Base-by-base conservation (phyloP, 2,329 filamentous ascomycete genomes). In the Tympanopsis confertula region DNA sequence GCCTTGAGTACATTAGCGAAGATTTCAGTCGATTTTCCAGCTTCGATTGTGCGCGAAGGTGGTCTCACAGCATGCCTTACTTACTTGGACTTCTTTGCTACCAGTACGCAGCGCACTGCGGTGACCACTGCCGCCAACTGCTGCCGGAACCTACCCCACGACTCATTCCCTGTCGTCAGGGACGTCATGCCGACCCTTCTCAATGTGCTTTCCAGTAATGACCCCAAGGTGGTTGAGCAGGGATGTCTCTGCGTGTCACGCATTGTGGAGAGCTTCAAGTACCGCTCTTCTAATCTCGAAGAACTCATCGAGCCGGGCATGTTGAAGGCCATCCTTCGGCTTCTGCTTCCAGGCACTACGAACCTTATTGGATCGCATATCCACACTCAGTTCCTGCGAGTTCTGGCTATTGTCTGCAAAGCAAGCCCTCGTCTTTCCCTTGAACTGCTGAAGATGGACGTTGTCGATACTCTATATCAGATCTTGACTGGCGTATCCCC, bases 101-200 rank as follows among this genome's bases (percentile, higher is more conserved):
- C 91, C 0, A 91, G 89, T 57, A 96, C 91, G 2, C 91, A 98
- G 59, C 78, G 91, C 46, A 95, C 89, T 13, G 91, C 91, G 5
- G 91, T 98, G 5, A 96, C 88, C 3, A 98, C 89, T 12, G 91
- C 93, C 7, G 93, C 91, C 39, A 98, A 98, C 54, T 98, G 91
- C 63, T 98, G 93, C 57, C 84, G 91, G 44, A 95, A 95, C 53
- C 91, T 98, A 14, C 86, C 88, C 1, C 82, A 89, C 49, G 91
- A 96, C 51, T 93, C 86, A 0, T 98, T 98, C 53, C 68, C 78
- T 1, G 88, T 93, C 7, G 84, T 98, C 36, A 78, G 81, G 52
- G 88, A 95, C 58, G 91, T 95, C 30, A 98, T 98, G 91, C 88
- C 88, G 5, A 95, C 86, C 19, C 70, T 98, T 20, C 76, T 94